A percentile compares a stretch with the other conserved stretches of the same genome.
Conservation (phyloP, 495 filamentous ascomycete species). For the Hypoxylon trugodes region DNA sequence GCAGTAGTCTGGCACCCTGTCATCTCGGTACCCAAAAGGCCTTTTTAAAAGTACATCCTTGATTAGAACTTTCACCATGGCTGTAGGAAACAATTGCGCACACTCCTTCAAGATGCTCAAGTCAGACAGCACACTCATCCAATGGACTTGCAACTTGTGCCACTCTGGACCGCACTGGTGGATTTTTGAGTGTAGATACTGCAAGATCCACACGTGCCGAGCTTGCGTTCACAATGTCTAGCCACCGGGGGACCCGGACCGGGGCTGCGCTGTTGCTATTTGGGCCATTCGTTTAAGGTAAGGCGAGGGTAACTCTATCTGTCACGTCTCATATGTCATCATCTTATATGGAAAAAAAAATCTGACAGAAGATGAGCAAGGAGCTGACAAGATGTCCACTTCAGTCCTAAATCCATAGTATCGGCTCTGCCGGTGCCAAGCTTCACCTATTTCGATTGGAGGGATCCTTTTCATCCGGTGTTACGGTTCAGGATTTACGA, state of each 20-base stretch:
- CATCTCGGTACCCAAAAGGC: constrained; percentile 9
- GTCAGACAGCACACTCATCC: constrained; percentile 74
- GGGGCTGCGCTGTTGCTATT: constrained; percentile 22
- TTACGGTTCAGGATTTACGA: constrained; percentile 29
- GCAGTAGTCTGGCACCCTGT: constrained; percentile 1
- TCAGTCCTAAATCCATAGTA: constrained; percentile 16
- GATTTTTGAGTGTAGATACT: constrained; percentile 82
- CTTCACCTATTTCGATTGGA: constrained; percentile 24
- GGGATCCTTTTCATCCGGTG: constrained; percentile 27
- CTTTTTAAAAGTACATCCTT: constrained; percentile 6
- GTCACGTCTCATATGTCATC: constrained; percentile 38
- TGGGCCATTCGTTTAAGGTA: constrained; percentile 18
- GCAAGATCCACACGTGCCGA: constrained; percentile 78
- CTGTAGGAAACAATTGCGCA: constrained; percentile 68
- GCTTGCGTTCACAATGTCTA: constrained; percentile 69
- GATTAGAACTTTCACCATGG: constrained; percentile 57
- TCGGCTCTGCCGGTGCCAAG: constrained; percentile 19
- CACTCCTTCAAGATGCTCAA: constrained; percentile 82
- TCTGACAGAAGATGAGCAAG: constrained; percentile 17
- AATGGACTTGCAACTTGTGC: constrained; percentile 82
- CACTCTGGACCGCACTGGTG: constrained; percentile 82
- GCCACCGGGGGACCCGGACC: constrained; percentile 19
- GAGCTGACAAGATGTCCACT: constrained; percentile 19
- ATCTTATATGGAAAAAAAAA: constrained; percentile 24
- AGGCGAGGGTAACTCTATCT: constrained; percentile 22